Evolutionary conservation across 768 basidiomycete genomes (phyloP), one percentile per base, ranked within the genome.

Genomic region (Mycena rosella): DNA sequence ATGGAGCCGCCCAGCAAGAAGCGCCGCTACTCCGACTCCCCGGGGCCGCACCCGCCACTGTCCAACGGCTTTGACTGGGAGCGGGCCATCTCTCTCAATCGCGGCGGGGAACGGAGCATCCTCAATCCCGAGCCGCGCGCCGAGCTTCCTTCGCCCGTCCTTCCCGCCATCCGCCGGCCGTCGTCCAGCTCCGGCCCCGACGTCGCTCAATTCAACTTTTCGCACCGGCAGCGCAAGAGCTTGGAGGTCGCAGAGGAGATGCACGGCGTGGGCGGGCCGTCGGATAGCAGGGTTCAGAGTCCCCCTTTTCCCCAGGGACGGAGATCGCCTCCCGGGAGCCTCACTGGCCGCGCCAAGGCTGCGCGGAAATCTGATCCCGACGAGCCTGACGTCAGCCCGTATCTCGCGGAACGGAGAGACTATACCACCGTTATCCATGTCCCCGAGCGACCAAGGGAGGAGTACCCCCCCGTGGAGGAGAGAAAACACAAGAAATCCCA

Each of bases 251-350:
- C 49, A 20, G 65, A 66, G 24, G 66, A 67, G 32, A 59, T 42
- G 42, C 66, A 57, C 27, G 65, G 52, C 24, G 18, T 40, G 18
- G 54, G 24, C 44, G 61, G 52, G 5, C 60, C 51, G 42, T n/a
- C 38, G 40, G 68, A 48, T n/a, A 36, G 44, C 34, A 60, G 38
- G 49, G 56, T 65, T 9, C 68, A 62, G 29, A 66, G 55, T 30
- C 65, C 69, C 17, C 61, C 57, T 24, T 67, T 71, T 34, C 73
- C n/a, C 45, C 64, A 26, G 13, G 66, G 54, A 6, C 76, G 82
- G 65, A 74, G 86, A n/a, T 82, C 84, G 38, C 84, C 86, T 57
- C 85, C 85, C 2, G 85, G 85, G n/a, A 86, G 85, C 67, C 78
- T 80, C 49, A 75, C 77, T 36, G 85, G 85, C 22, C 76, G 85